A percentile compares a stretch with the other conserved stretches of the same genome.
phyloP scores from a whole-genome alignment of 106 monocot species.

The Amphibolis antarctica region DNA sequence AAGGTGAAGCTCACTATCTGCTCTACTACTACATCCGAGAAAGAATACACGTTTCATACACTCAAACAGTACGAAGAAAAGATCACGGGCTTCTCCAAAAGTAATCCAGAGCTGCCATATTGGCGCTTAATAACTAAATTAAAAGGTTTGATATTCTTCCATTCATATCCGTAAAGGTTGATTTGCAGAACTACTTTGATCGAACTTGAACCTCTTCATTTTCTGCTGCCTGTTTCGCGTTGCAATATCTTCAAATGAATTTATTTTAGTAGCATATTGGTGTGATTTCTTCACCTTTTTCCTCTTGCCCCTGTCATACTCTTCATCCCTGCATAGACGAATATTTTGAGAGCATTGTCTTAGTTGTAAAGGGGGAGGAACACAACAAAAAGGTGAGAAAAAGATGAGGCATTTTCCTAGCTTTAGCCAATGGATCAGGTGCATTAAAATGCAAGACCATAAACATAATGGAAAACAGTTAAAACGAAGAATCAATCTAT shows the following conservation, averaged over 20 bases:
- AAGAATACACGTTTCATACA: not conserved
- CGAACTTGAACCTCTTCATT: conserved; percentile 17
- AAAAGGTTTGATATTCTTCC: not conserved
- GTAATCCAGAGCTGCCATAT: no score
- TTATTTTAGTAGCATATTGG: conserved; percentile 26
- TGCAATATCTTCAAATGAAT: conserved; percentile 65
- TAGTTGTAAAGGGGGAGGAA: not conserved
- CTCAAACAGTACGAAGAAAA: no score
- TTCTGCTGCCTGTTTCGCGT: conserved; percentile 22
- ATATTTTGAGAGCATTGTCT: not conserved
- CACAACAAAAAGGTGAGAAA: not conserved
- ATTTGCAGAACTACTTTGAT: conserved; percentile 18
- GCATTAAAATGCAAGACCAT: no score
- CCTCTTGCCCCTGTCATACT: conserved; percentile 68
- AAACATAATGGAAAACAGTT: no score
- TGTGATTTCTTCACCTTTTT: conserved; percentile 57
- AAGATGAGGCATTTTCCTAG: no score
- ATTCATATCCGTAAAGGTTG: conserved; percentile 52
- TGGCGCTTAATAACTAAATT: no score
- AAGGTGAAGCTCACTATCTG: no score
- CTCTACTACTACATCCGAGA: not conserved
- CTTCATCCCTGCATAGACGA: conserved; percentile 50
- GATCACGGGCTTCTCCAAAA: no score
- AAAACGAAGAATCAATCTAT: no score
- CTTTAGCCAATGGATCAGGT: no score